These are phyloP conservation scores for Geosmithia flava DNA, from an alignment of 2,329 filamentous ascomycete species.

Conservation along the genomic window DNA sequence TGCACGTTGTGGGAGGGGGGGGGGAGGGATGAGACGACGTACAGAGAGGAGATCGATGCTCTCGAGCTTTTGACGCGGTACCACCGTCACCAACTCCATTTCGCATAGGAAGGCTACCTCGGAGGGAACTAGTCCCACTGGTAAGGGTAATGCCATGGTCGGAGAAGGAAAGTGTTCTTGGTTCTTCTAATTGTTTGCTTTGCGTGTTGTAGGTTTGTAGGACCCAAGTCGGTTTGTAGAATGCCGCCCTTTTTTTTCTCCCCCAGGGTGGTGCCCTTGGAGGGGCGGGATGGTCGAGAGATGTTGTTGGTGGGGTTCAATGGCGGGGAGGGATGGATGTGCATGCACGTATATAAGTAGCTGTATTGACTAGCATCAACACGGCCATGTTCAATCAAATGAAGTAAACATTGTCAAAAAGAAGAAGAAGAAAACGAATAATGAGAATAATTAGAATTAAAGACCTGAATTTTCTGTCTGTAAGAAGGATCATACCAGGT, in stretches of 20 bases:
- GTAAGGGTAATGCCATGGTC: constrained; percentile 36
- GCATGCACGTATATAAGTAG: too few species aligned
- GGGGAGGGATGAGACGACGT: constrained; percentile 20
- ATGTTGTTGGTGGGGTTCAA: too few species aligned
- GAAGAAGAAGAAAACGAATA: too few species aligned
- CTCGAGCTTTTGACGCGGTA: constrained; percentile 84
- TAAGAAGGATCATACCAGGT: too few species aligned
- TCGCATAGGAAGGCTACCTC: constrained; percentile 94
- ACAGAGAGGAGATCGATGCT: constrained; percentile 76
- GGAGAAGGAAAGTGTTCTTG: neutral
- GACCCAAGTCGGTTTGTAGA: neutral
- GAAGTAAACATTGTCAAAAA: too few species aligned
- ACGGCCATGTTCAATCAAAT: too few species aligned
- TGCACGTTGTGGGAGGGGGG: constrained; percentile 1
- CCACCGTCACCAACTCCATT: constrained; percentile 90
- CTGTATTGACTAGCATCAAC: too few species aligned
- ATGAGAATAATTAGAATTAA: too few species aligned
- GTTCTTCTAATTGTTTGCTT: neutral
- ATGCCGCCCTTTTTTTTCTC: neutral
- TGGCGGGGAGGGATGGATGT: too few species aligned
- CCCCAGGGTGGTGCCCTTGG: too few species aligned
- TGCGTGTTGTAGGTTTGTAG: neutral
- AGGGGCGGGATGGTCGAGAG: too few species aligned
- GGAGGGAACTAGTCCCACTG: constrained; percentile 56
- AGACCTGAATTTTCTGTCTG: too few species aligned